Evolutionary conservation across 208 protist species (phyloP).

Genomic region (Trichomonas tenax): DNA sequence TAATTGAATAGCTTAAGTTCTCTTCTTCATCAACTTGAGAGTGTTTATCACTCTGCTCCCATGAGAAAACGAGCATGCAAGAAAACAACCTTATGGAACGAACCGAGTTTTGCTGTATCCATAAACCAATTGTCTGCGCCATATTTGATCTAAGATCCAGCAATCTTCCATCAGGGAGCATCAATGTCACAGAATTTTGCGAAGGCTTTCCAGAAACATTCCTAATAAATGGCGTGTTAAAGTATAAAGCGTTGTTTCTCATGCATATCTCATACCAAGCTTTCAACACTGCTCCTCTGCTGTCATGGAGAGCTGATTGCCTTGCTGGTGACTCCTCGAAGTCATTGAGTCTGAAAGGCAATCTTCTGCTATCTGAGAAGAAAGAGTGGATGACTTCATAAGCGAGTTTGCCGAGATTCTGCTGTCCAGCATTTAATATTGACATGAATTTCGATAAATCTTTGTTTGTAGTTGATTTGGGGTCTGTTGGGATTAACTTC

Average conservation of each 20-base stretch:
- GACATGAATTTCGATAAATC: not conserved
- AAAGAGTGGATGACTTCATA: not conserved
- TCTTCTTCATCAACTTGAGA: not conserved
- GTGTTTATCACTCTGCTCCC: not conserved
- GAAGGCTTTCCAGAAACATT: not conserved
- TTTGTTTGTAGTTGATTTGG: not conserved
- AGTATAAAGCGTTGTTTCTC: not conserved
- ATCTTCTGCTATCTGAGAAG: not conserved
- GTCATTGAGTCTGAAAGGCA: not conserved
- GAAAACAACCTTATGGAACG: not conserved
- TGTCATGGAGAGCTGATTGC: not conserved
- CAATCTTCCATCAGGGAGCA: not conserved
- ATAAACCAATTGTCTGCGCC: not conserved
- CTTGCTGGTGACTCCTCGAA: not conserved
- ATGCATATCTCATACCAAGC: not conserved
- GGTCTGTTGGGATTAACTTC: not conserved
- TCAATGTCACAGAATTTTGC: not conserved
- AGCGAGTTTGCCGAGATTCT: no score
- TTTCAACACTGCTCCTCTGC: not conserved
- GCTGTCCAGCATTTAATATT: not conserved
- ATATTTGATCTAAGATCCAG: not conserved
- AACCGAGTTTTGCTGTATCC: not conserved
- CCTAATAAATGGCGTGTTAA: not conserved
- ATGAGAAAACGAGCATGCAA: not conserved
- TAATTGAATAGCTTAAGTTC: not conserved